Evolutionary conservation across 345 rosid genomes (phyloP).

Genomic region (Geranium rotundifolium): DNA sequence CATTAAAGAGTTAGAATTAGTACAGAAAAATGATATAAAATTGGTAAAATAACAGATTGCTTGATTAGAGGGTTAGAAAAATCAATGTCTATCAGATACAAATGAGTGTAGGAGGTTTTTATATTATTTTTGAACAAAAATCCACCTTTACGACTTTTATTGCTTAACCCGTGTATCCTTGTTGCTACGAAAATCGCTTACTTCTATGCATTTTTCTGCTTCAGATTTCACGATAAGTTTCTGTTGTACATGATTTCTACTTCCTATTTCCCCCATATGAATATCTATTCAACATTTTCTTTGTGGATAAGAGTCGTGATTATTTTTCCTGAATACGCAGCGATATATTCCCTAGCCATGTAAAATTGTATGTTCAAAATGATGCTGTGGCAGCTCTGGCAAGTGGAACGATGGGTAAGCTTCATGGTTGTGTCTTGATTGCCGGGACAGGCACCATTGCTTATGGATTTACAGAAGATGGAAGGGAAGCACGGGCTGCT

Average conservation of each 20-base stretch:
- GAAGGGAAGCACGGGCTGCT: conserved; percentile 83
- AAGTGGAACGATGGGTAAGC: conserved; percentile 90
- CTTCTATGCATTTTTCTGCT: neutral
- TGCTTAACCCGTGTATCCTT: too few relatives aligned
- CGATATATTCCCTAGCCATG: conserved; percentile 66
- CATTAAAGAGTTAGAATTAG: neutral
- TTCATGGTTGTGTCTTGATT: conserved; percentile 89
- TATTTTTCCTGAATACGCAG: conserved; percentile 20
- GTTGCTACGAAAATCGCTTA: neutral
- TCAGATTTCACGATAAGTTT: neutral
- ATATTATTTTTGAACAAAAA: too few relatives aligned
- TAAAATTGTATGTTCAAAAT: conserved; percentile 65
- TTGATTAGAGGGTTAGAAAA: too few relatives aligned
- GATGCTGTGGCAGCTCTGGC: conserved; percentile 94
- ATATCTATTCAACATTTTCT: too few relatives aligned
- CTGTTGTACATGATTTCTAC: too few relatives aligned
- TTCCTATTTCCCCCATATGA: too few relatives aligned
- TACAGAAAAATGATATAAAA: neutral
- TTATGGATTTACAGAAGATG: conserved; percentile 81
- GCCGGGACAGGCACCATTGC: conserved; percentile 94
- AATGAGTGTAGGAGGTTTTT: too few relatives aligned
- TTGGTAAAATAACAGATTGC: neutral
- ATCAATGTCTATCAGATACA: too few relatives aligned
- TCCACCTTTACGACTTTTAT: too few relatives aligned
- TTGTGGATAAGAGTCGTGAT: too few relatives aligned